Percentiles rank a stretch among this genome's conserved stretches.
Evolutionary conservation across 495 filamentous ascomycete genomes (phyloP).

Genomic region (Penicillium alfredii): DNA sequence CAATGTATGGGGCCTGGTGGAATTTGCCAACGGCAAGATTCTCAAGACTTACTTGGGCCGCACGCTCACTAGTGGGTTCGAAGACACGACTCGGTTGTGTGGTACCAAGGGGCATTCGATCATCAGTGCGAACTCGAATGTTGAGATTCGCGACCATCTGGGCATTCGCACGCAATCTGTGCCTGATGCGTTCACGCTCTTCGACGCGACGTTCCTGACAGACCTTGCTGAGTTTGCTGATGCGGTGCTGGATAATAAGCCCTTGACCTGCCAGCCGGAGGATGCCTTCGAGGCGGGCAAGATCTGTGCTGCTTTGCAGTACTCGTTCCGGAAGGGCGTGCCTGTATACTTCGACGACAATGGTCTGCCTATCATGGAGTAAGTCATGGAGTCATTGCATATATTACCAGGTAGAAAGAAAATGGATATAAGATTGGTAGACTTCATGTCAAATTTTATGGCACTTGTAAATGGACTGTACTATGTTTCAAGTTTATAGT

Average conservation of each 20-base stretch:
- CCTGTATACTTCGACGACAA: constrained; percentile 14
- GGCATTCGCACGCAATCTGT: constrained; percentile 13
- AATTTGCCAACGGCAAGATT: constrained; percentile 15
- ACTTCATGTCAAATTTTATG: constrained; percentile 1
- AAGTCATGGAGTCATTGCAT: neutral
- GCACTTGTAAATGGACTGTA: neutral
- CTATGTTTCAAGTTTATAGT: neutral
- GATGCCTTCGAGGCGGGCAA: constrained; percentile 16
- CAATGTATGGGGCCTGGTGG: constrained; percentile 14
- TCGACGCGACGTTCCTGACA: constrained; percentile 12
- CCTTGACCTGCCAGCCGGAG: constrained; percentile 13
- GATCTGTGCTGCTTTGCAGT: constrained; percentile 14
- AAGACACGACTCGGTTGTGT: constrained; percentile 13
- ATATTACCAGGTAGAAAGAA: neutral
- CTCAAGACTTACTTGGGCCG: constrained; percentile 15
- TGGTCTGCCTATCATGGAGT: constrained; percentile 13
- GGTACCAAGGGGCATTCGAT: constrained; percentile 15
- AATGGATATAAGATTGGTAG: neutral
- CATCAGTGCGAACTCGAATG: constrained; percentile 14
- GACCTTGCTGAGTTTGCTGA: constrained; percentile 15
- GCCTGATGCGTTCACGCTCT: constrained; percentile 15
- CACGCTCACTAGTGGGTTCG: constrained; percentile 14
- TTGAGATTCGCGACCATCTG: constrained; percentile 12
- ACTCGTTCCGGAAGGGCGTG: constrained; percentile 13
- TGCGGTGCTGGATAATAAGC: constrained; percentile 14